A percentile compares a stretch with the other conserved stretches of the same genome.
These are phyloP conservation scores for Lichtheimia hyalospora DNA, from an alignment of 371 early-diverging fungal species.

Conservation along the genomic window DNA sequence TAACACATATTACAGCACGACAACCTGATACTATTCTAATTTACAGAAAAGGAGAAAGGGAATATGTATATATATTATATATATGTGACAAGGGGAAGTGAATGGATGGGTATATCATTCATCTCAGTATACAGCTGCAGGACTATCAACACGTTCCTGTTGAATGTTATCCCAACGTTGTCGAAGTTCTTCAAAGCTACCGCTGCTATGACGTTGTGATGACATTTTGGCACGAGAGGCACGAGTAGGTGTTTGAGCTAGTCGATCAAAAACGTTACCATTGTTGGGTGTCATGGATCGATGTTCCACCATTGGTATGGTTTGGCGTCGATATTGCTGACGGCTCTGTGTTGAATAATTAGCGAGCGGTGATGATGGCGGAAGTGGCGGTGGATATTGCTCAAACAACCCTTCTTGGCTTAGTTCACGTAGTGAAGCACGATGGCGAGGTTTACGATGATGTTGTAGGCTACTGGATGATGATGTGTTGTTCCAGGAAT, in stretches of 20 bases:
- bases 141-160: constrained; percentile 6
- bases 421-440: constrained; percentile 39
- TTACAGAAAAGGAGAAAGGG: constrained; percentile 1
- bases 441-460: constrained; percentile 26
- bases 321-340: constrained; percentile 9
- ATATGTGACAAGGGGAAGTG: background rate
- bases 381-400: constrained; percentile 15
- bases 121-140: background rate
- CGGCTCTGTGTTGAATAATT: constrained; percentile 7
- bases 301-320: constrained; percentile 6
- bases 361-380: constrained; percentile 23
- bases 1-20: no score
- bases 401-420: background rate
- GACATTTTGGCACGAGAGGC: constrained; percentile 47
- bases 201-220: constrained; percentile 23
- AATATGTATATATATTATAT: background rate
- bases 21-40: background rate
- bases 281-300: constrained; percentile 22
- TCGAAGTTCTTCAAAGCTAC: constrained; percentile 26
- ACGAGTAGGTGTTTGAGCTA: constrained; percentile 45
- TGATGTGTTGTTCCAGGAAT: constrained; percentile 27
- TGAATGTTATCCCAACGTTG: constrained; percentile 18
- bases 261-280: constrained; percentile 43
- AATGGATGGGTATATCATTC: background rate
- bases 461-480: constrained; percentile 21